Evolutionary conservation across 2,329 filamentous ascomycete genomes (phyloP), one percentile per base, ranked within the genome.

Genomic region (Penicillium brevicompactum): DNA sequence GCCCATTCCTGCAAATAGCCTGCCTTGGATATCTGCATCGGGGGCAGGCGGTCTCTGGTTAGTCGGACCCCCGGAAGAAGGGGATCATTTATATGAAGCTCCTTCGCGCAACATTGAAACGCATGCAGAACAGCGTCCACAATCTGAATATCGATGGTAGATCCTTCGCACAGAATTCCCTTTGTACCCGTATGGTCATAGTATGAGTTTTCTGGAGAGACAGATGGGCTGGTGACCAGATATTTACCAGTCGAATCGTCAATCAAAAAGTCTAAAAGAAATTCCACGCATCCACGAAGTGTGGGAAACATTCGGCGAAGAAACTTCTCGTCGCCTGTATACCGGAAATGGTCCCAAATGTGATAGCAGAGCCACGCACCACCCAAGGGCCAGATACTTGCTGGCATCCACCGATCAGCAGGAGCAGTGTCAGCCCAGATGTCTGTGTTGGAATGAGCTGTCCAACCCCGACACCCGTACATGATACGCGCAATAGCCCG

Each of bases 291-390:
- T n/a, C 66, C 67, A n/a, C 58, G 59, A 4, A 72, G 47, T 16
- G 66, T 55, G 1, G 62, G 60, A 14, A 68, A 66, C 60, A 66
- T 66, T 1, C 54, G 55, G 2, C 34, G 41, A 4, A 71, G 56
- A 8, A 67, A 67, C 1, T 11, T 24, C 5, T 48, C 48, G 40
- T 70, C 57, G 7, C 63, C 53, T 2, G 76, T 79, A 60, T 84
- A 86, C 32, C 80, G 78, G 65, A 78, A 86, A 61, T 82, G 77
- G 54, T 86, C 82, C 69, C 77, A 82, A 1, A 86, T 79, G 58
- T 86, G 82, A 55, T 83, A 80, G 76, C 84, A 84, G 73, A 85
- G 79, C 84, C 84, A 87, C 1, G 82, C 81, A 1, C 79, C 77
- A 0, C 80, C 74, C 62, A 80, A 68, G 0, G 76, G 79, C 27